Base-by-base conservation (phyloP, 2,329 filamentous ascomycete genomes). In the Penicillium oxalicum region DNA sequence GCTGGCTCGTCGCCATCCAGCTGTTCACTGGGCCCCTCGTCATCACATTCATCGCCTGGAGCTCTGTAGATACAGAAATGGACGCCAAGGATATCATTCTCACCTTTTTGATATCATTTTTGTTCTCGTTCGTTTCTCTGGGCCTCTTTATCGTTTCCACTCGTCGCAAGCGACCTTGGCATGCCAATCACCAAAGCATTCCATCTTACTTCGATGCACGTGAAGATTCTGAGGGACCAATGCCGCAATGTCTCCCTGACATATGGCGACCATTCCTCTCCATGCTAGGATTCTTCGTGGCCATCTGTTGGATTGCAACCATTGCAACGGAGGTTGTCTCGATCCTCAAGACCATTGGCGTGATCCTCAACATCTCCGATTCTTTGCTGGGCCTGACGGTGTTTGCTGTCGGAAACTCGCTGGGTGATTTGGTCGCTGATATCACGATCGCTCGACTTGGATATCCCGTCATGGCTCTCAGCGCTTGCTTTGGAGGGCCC, bases 261-360 rank as follows among this genome's bases (percentile, higher is more conserved):
- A 81, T 78, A 54, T 88, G 88, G 68, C 86, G 91, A 50, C 85
- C 84, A 42, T 63, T 91, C 25, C 77, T 97, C 40, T 95, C 90
- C 64, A 88, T 95, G 61, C 74, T 94, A 33, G 93, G 94, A 5
- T 98, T 98, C 64, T 75, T 86, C 7, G 94, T 97, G 50, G 84
- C 87, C 53, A 93, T 97, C 49, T 87, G 88, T 25, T 98, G 94
- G 93, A 96, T 97, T 59, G 93, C 89, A 35, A 93, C 89, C 1
- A 90, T 98, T 59, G 91, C 93, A 2, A 88, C 89, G 33, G 91
- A 98, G 73, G 93, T 98, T 4, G 93, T 98, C 4, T 91, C 89
- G 29, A 87, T 96, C 5, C 78, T 98, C 55, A 97, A 98, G 71
- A 87, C 93, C 0, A 76, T 97, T 42, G 93, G 93, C 7, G 87